Percentiles rank a stretch among this genome's conserved stretches.
phyloP scores from a whole-genome alignment of 1,284 basidiomycete species.

The Puccinia coronata region DNA sequence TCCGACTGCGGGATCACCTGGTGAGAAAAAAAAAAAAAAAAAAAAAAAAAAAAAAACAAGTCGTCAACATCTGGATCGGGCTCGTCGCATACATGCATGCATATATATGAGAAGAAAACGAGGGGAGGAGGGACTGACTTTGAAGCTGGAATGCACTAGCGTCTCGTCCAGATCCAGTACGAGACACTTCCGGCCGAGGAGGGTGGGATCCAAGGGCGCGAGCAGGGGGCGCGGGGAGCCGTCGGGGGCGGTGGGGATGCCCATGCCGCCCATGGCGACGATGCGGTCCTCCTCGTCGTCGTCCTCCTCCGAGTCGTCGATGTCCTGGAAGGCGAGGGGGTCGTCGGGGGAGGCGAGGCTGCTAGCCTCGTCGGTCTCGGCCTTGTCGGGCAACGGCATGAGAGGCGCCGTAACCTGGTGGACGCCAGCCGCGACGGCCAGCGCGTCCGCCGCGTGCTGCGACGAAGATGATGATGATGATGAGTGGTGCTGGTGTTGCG shows the following conservation, averaged over 20 bases:
- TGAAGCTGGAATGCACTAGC: conserved; percentile 70
- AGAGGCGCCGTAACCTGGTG: no score
- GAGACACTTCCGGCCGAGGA: conserved; percentile 59
- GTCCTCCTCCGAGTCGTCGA: conserved; percentile 62
- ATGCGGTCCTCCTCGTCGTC: conserved; percentile 77
- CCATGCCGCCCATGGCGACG: conserved; percentile 76
- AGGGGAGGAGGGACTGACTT: conserved; percentile 53
- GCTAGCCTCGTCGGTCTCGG: conserved; percentile 53
- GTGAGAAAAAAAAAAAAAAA: no score
- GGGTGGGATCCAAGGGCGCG: conserved; percentile 64
- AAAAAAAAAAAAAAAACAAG: no score
- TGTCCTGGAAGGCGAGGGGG: conserved; percentile 58
- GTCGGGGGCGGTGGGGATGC: conserved; percentile 76
- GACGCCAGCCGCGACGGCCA: neutral
- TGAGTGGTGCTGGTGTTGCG: conserved; percentile 57
- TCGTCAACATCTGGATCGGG: no score
- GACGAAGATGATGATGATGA: no score
- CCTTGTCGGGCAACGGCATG: no score
- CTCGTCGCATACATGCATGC: no score
- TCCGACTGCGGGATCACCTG: conserved; percentile 93
- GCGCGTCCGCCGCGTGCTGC: no score
- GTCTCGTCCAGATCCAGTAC: conserved; percentile 96
- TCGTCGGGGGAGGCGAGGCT: conserved; percentile 61
- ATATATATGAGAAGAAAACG: neutral
- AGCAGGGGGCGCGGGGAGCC: conserved; percentile 56